Base-by-base conservation (phyloP, 2,329 filamentous ascomycete species). In the Bipolaris sorokiniana region DNA sequence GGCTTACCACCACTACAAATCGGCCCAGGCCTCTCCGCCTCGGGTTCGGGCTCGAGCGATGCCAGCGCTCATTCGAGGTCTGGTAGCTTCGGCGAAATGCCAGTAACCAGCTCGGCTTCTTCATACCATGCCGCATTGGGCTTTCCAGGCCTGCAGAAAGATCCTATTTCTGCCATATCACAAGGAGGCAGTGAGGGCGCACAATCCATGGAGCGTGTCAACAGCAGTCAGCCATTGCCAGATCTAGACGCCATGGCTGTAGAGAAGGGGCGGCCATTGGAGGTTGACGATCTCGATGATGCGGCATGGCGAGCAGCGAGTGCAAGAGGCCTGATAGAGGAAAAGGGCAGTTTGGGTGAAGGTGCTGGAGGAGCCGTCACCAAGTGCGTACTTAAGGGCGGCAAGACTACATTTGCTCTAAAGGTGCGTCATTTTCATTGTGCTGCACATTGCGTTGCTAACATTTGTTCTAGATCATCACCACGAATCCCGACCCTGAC, bases 321-420 rank as follows among this genome's bases (percentile, higher is more conserved):
- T 72, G 86, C 90, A 75, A 91, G 96, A 73, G 90, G 91, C 65
- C 86, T 92, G 68, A 96, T 99, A 61, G 82, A 90, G 48, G 92
- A 99, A 77, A 80, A 97, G 26, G 95, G 94, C 26, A 92, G 90
- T 70, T 80, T 99, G 40, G 95, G 95, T 55, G 95, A 99, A 77
- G 95, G 95, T 67, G 95, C 95, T 46, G 95, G 95, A 63, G 95
- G 95, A 73, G 95, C 95, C 6, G 95, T 99, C 48, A 99, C 94
- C 22, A 88, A 90, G 71, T 96, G 92, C 77, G 89, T 88, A 76
- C 83, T 99, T 63, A 94, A 92, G 75, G 92, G 90, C 37, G 93
- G 92, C 59, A 97, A 96, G 80, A 97, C 92, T 0, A 86, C 97
- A 7, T 99, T 99, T 81, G 95, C 95, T 7, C 80, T 99, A 51